Conservation (phyloP, 2,329 filamentous ascomycete genomes). For the Sordariomycetes sp. region DNA sequence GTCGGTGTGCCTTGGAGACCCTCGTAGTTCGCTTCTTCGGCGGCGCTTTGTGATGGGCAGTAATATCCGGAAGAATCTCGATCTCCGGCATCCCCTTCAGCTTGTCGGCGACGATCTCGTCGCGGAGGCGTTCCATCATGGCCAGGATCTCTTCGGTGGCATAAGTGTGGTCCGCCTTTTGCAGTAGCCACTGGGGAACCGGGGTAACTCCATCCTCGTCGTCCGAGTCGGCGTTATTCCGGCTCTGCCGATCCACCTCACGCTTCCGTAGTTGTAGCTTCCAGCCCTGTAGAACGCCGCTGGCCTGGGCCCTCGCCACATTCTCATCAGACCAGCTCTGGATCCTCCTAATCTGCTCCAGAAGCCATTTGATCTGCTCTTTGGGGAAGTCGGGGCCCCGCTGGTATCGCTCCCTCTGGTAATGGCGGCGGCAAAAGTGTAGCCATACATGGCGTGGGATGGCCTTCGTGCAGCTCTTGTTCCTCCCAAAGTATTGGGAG, state of each 20-base stretch:
- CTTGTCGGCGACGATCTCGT: slow-evolving; percentile 26
- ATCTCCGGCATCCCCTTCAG: slow-evolving; percentile 40
- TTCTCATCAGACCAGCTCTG: slow-evolving; percentile 48
- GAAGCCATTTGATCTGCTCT: slow-evolving; percentile 50
- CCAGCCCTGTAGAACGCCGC: slow-evolving; percentile 45
- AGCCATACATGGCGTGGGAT: slow-evolving; percentile 63
- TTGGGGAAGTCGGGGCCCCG: slow-evolving; percentile 46
- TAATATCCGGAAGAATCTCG: slow-evolving; percentile 43
- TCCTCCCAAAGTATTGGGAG: slow-evolving; percentile 71
- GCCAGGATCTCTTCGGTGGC: slow-evolving; percentile 29
- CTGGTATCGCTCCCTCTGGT: slow-evolving; percentile 64
- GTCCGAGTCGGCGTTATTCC: slow-evolving; percentile 15
- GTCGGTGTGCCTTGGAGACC: slow-evolving; percentile 12
- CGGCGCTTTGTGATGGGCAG: slow-evolving; percentile 12
- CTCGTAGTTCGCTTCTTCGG: slow-evolving; percentile 13
- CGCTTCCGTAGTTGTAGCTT: slow-evolving; percentile 50
- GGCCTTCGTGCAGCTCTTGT: slow-evolving; percentile 61
- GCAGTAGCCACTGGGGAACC: slow-evolving; percentile 35
- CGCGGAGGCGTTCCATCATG: slow-evolving; percentile 30
- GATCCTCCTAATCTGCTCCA: slow-evolving; percentile 47
- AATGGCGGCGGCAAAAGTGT: slow-evolving; percentile 69
- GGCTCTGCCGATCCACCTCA: slow-evolving; percentile 43
- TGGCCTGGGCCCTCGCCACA: slow-evolving; percentile 17
- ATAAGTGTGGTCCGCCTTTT: slow-evolving; percentile 30
- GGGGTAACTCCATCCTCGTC: slow-evolving; percentile 19